Conservation (phyloP, 2,329 filamentous ascomycete species). For the Xylaria sp. region DNA sequence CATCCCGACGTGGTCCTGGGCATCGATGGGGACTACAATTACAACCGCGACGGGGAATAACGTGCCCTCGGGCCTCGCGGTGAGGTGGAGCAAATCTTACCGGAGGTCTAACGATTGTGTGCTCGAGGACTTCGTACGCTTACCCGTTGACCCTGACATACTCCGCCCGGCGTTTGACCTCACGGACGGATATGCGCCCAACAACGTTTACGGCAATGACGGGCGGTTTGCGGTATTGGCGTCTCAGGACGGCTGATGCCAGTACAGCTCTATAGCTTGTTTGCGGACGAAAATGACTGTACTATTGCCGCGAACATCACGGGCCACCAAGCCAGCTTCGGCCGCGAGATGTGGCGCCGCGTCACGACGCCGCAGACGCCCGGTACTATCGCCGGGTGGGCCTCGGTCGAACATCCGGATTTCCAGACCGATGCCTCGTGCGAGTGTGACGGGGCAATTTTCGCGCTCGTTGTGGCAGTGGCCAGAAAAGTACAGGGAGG, state of each 20-base stretch:
- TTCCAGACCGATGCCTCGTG: slow-evolving; percentile 18
- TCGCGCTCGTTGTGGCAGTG: slow-evolving; percentile 16
- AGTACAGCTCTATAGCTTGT: background rate
- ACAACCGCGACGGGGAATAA: background rate
- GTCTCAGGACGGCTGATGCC: slow-evolving; percentile 3
- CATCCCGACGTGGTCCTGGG: slow-evolving; percentile 22
- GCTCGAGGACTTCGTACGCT: slow-evolving; percentile 10
- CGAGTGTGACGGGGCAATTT: background rate
- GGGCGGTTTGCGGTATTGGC: slow-evolving; percentile 10
- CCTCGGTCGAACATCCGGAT: slow-evolving; percentile 18
- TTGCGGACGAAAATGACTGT: slow-evolving; percentile 13
- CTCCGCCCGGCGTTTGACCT: slow-evolving; percentile 4
- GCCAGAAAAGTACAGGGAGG: slow-evolving; percentile 15
- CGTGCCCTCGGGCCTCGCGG: background rate
- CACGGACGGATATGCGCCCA: background rate
- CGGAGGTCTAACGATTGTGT: background rate
- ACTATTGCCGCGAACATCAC: slow-evolving; percentile 14
- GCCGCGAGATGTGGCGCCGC: slow-evolving; percentile 22
- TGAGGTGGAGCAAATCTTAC: slow-evolving; percentile 6
- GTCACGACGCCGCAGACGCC: slow-evolving; percentile 9
- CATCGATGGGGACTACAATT: slow-evolving; percentile 15
- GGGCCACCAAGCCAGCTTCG: slow-evolving; percentile 6
- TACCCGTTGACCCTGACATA: slow-evolving; percentile 7
- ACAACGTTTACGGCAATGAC: slow-evolving; percentile 17
- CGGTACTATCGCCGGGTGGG: slow-evolving; percentile 24